phyloP scores from a whole-genome alignment of 768 basidiomycete species.

The Lactarius sanguifluus region DNA sequence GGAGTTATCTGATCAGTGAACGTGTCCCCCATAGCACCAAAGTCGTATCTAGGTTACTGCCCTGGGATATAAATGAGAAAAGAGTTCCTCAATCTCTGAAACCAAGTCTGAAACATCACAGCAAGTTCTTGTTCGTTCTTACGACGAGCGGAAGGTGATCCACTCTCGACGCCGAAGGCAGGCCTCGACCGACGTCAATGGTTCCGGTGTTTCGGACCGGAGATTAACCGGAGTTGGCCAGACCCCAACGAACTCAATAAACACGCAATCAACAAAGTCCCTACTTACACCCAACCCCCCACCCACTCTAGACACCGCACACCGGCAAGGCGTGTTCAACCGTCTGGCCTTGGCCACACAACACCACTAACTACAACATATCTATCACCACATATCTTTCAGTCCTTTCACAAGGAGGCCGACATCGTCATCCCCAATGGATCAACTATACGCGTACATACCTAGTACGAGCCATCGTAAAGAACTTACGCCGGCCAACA shows the following conservation, averaged over 20 bases:
- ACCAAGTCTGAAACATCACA: no score
- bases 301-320: constrained; percentile 1
- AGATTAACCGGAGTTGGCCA: not conserved
- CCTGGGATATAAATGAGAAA: no score
- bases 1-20: no score
- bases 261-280: not conserved
- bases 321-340: not conserved
- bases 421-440: not conserved
- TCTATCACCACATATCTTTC: not conserved
- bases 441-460: constrained; percentile 1
- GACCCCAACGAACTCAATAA: not conserved
- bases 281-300: not conserved
- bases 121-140: no score
- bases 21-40: no score
- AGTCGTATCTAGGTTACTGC: no score
- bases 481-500: not conserved
- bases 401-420: not conserved
- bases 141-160: no score
- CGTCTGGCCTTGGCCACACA: not conserved
- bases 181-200: no score
- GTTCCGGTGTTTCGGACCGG: not conserved
- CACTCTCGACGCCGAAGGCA: no score
- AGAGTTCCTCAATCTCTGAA: no score
- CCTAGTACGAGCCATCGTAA: constrained; percentile 5
- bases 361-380: constrained; percentile 21